Percentiles rank a stretch among this genome's conserved stretches.
Conservation (phyloP, 1,284 basidiomycete genomes). For the Ustilago sp. region DNA sequence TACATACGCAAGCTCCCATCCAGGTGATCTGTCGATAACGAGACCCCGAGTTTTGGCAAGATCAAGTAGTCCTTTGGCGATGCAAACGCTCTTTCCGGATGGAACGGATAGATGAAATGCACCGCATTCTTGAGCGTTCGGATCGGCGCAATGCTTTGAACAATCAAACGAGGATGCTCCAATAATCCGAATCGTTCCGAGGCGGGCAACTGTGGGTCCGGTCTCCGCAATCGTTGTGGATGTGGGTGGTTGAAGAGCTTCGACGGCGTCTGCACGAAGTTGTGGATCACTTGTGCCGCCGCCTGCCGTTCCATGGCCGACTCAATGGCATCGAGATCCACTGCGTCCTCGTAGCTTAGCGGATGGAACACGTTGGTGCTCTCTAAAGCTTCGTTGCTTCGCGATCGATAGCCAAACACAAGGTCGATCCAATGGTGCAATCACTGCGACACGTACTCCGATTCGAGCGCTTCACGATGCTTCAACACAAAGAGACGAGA, state of each 20-base stretch:
- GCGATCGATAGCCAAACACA: slow-evolving; percentile 64
- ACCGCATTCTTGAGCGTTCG: slow-evolving; percentile 69
- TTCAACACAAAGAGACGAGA: slow-evolving; percentile 84
- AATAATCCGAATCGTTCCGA: slow-evolving; percentile 77
- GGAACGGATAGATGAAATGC: slow-evolving; percentile 74
- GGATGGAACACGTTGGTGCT: slow-evolving; percentile 92
- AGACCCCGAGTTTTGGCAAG: slow-evolving; percentile 75
- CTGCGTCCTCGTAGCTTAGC: slow-evolving; percentile 82
- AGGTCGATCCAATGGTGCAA: slow-evolving; percentile 93
- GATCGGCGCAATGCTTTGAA: slow-evolving; percentile 54
- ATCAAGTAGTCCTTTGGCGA: slow-evolving; percentile 76
- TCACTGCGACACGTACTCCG: slow-evolving; percentile 85
- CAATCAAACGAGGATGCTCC: slow-evolving; percentile 75
- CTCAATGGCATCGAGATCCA: slow-evolving; percentile 77
- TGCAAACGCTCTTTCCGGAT: slow-evolving; percentile 77
- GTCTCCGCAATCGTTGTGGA: slow-evolving; percentile 76
- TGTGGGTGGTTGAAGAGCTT: slow-evolving; percentile 86
- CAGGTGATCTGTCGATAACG: slow-evolving; percentile 76
- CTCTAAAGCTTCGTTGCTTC: slow-evolving; percentile 69
- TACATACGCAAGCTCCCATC: slow-evolving; percentile 74
- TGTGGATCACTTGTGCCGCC: slow-evolving; percentile 93
- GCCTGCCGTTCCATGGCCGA: slow-evolving; percentile 89
- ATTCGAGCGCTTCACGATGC: slow-evolving; percentile 89
- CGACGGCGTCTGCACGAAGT: slow-evolving; percentile 73
- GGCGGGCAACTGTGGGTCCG: slow-evolving; percentile 14